phyloP scores from a whole-genome alignment of 805 yeast genomes.

The Zygosaccharomyces pseudorouxii region DNA sequence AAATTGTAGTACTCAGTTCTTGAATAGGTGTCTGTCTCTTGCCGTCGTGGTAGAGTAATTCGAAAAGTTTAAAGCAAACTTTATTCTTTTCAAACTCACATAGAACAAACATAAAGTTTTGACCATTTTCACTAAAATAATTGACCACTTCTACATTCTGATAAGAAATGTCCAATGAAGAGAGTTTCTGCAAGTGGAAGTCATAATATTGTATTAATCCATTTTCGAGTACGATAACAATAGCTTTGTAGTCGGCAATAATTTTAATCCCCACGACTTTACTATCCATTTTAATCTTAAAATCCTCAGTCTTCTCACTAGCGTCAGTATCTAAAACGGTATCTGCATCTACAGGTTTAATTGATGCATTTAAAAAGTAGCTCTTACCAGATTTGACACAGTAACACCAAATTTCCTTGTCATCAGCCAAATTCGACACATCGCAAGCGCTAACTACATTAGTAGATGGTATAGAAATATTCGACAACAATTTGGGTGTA shows the following conservation, averaged over 20 bases:
- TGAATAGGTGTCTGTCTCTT: constrained; percentile 14
- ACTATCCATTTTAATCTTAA: constrained; percentile 16
- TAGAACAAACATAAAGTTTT: constrained; percentile 19
- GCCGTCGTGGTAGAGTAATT: constrained; percentile 10
- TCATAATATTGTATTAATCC: constrained; percentile 32
- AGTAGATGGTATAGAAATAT: constrained; percentile 34
- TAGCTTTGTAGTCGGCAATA: constrained; percentile 15
- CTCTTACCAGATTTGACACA: constrained; percentile 22
- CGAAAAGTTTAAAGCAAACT: constrained; percentile 25
- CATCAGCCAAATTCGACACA: constrained; percentile 13
- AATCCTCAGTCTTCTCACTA: constrained; percentile 14
- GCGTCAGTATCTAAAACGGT: constrained; percentile 14
- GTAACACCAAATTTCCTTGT: constrained; percentile 28
- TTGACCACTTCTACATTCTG: constrained; percentile 22
- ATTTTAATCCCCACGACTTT: constrained; percentile 21
- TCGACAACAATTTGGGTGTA: constrained; percentile 34
- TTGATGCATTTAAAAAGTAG: constrained; percentile 19
- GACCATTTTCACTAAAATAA: constrained; percentile 20
- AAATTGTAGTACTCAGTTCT: constrained; percentile 26
- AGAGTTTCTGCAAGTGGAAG: constrained; percentile 21
- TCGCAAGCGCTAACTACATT: constrained; percentile 33
- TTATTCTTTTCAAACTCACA: constrained; percentile 23
- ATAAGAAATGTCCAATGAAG: constrained; percentile 24
- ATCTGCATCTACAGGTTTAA: constrained; percentile 14
- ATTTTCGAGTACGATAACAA: constrained; percentile 25